Evolutionary conservation across 2,329 filamentous ascomycete genomes (phyloP), one percentile per base, ranked within the genome.

Genomic region (Epichloe coenophiala): DNA sequence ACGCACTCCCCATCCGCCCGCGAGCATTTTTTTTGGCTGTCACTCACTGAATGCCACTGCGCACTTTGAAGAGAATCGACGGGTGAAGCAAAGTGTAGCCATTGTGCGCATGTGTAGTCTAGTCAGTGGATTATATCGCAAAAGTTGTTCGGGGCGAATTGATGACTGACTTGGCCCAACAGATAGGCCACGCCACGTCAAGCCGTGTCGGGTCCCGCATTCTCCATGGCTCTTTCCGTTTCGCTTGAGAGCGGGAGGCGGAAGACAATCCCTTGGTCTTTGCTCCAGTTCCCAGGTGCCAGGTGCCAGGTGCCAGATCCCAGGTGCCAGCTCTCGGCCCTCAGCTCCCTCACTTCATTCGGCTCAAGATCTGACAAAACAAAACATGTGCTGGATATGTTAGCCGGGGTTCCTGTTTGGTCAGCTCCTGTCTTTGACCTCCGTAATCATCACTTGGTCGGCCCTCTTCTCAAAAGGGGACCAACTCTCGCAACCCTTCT

Each of bases 401-500:
- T 40, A 48, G 42, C 51, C 44, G 45, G 51, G 44, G 51, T 48
- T 43, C 19, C 45, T 41, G 36, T 50, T 50, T 48, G 43, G 17
- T 45, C 48, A 27, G 33, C 31, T 44, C 39, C 38, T 40, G 44
- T 47, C 41, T 39, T 43, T 23, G 45, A 31, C 19, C 39, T 42
- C 38, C 35, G 45, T 47, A 44, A 17, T 47, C 31, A 39, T 49
- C 51, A 40, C 41, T 31, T 47, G 33, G 17, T 38, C 40, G 47
- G 43, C 44, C 21, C 31, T 49, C 51, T 50, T 38, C 45, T 53
- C 51, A 53, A 50, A 53, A 53, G 23, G 51, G 31, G 48, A 40
- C 48, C 45, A 39, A 38, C 36, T 47, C 51, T 53, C 51, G 48
- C 45, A 48, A 42, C 33, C 15, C 17, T n/a, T 40, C 17, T 39